A percentile compares a stretch with the other conserved stretches of the same genome.
phyloP scores from a whole-genome alignment of 768 basidiomycete genomes.

The Podaxis sp. region DNA sequence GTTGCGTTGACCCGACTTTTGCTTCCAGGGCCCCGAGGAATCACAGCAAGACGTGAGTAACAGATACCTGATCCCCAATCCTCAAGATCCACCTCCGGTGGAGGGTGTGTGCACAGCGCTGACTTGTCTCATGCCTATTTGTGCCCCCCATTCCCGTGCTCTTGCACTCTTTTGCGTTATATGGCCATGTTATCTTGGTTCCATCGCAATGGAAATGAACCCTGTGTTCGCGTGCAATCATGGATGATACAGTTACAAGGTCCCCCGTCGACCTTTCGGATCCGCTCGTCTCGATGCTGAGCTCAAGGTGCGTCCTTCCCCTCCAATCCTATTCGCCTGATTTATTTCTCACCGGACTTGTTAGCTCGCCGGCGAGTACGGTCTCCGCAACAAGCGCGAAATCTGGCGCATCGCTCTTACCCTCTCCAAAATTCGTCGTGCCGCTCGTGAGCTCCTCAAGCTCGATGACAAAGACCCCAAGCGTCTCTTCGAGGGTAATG shows the following conservation, averaged over 20 bases:
- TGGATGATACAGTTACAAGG: constrained; percentile 79
- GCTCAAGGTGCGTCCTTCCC: constrained; percentile 75
- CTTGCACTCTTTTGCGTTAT: constrained; percentile 34
- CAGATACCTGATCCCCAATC: constrained; percentile 26
- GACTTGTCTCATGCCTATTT: constrained; percentile 46
- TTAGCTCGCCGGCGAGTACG: constrained; percentile 99
- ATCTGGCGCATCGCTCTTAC: constrained; percentile 99
- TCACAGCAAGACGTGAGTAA: constrained; percentile 90
- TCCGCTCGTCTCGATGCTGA: constrained; percentile 99
- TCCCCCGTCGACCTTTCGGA: constrained; percentile 96
- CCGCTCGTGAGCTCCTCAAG: constrained; percentile 99
- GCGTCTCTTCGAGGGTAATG: constrained; percentile 99
- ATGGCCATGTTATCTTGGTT: neutral
- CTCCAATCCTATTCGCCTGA: neutral
- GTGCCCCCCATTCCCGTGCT: constrained; percentile 56
- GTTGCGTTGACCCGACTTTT: constrained; percentile 26
- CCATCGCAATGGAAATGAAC: constrained; percentile 7
- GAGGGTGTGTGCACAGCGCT: constrained; percentile 64
- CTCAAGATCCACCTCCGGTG: constrained; percentile 70
- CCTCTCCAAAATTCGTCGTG: constrained; percentile 99
- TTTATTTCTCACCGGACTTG: neutral
- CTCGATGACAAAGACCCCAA: constrained; percentile 99
- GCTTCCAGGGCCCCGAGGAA: constrained; percentile 80
- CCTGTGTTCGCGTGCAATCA: constrained; percentile 10
- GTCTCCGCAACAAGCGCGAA: constrained; percentile 99